Percentiles rank a stretch among this genome's conserved stretches.
These are phyloP conservation scores for Triangularia setosa DNA, from an alignment of 2,329 filamentous ascomycete species.

Conservation along the genomic window DNA sequence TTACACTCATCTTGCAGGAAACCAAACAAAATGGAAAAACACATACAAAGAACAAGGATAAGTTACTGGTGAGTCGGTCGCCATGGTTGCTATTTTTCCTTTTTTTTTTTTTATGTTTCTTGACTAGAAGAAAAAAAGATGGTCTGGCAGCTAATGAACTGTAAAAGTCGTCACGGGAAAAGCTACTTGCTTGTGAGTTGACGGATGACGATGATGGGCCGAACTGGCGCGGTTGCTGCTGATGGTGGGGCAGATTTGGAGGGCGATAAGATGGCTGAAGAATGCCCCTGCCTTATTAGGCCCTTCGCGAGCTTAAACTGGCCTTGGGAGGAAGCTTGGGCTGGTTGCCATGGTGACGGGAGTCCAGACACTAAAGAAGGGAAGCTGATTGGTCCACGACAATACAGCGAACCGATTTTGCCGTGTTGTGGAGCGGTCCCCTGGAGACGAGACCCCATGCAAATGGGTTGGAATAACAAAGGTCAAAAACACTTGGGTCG, in stretches of 20 bases:
- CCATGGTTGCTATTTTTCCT: slow-evolving; percentile 33
- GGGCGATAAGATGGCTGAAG: slow-evolving; percentile 21
- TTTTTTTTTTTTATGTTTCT: not conserved
- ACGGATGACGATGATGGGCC: not conserved
- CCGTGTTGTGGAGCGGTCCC: slow-evolving; percentile 11
- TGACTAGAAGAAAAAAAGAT: not conserved
- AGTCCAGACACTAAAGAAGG: not conserved
- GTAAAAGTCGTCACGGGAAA: not conserved
- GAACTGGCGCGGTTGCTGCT: not conserved
- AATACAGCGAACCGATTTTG: not conserved
- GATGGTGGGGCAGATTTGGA: slow-evolving; percentile 19
- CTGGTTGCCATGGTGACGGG: slow-evolving; percentile 21
- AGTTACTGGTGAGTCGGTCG: slow-evolving; percentile 35
- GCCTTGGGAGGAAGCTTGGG: not conserved
- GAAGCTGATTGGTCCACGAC: slow-evolving; percentile 18
- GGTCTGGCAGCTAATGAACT: slow-evolving; percentile 11
- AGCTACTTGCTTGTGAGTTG: not conserved
- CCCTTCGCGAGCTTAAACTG: not conserved
- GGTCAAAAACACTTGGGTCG: slow-evolving; percentile 19
- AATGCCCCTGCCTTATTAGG: not conserved
- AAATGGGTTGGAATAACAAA: slow-evolving; percentile 21
- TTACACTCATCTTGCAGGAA: not conserved
- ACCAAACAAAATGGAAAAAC: slow-evolving; percentile 1
- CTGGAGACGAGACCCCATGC: slow-evolving; percentile 16
- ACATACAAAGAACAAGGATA: slow-evolving; percentile 64